A percentile compares a stretch with the other conserved stretches of the same genome.
These are phyloP conservation scores for Neurospora sp. DNA, from an alignment of 495 filamentous ascomycete species.

Conservation along the genomic window DNA sequence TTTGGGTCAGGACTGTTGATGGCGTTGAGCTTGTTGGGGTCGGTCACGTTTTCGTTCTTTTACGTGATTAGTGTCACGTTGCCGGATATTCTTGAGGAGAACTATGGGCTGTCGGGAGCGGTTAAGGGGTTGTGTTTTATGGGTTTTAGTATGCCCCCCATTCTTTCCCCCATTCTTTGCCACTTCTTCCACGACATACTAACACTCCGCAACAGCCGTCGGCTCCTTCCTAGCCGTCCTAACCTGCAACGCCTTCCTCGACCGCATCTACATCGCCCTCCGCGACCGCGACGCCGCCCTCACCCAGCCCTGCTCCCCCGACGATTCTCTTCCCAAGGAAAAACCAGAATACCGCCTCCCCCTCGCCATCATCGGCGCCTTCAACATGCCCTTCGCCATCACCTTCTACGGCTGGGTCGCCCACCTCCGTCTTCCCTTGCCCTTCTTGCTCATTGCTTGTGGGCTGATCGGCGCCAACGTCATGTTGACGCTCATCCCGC, in stretches of 20 bases:
- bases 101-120: constrained; percentile 38
- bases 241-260: constrained; percentile 33
- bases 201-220: constrained; percentile 22
- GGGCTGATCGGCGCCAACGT: constrained; percentile 31
- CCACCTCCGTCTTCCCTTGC: constrained; percentile 25
- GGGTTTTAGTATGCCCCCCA: constrained; percentile 36
- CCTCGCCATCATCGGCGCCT: constrained; percentile 32
- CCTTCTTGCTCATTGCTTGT: constrained; percentile 30
- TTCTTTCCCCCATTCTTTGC: too few species aligned
- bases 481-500: constrained; percentile 36
- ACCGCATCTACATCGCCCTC: constrained; percentile 42
- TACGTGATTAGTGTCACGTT: constrained; percentile 45
- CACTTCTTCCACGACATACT: too few species aligned
- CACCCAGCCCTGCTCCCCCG: constrained; percentile 10
- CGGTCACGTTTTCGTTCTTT: constrained; percentile 40
- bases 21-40: constrained; percentile 38
- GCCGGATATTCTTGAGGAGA: constrained; percentile 36
- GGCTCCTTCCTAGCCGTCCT: constrained; percentile 40
- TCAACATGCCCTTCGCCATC: constrained; percentile 32
- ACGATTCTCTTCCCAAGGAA: neutral
- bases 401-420: constrained; percentile 41
- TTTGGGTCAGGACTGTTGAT: constrained; percentile 38
- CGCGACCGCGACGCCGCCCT: constrained; percentile 26
- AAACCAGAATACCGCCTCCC: constrained; percentile 41
- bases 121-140: constrained; percentile 37